Evolutionary conservation across 768 basidiomycete genomes (phyloP), one percentile per base, ranked within the genome.

Genomic region (Cystoderma amianthinum): DNA sequence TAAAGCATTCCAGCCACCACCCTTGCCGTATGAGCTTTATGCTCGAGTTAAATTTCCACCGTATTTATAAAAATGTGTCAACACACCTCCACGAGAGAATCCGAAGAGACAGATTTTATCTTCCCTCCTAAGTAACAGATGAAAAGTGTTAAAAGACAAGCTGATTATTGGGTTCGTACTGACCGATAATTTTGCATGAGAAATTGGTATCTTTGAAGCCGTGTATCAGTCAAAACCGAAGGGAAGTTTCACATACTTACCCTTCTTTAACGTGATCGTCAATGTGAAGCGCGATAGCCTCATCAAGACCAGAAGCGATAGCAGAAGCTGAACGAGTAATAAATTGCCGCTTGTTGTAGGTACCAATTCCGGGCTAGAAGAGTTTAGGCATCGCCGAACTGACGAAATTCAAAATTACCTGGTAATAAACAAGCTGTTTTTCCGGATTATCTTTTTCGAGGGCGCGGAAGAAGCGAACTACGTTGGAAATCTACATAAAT

Each of bases 401-500:
- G 13, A 5, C 9, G 18, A 19, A 15, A 18, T 36, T 11, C n/a
- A 18, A 9, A 10, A 19, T 5, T 37, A 58, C 62, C 51, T 67
- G 65, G 39, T 67, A 65, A 36, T 65, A 64, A 5, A 61, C 59
- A 21, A 67, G 18, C 43, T 70, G 68, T 5, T 60, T 58, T 1
- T 52, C 49, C 1, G 47, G 54, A 30, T 55, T 49, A 41, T 66
- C 63, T 44, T 69, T 70, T 45, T 50, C 59, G 35, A 70, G 48
- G 36, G 60, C 48, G 10, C 54, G 55, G 48, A 65, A 64, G 35
- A 70, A 48, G 18, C 61, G 58, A 33, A 68, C 57, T 20, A 70
- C 57, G 45, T 67, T 70, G 4, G 68, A 65, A 43, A 68, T 67
- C 65, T 70, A 44, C n/a, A n/a, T n/a, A n/a, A n/a, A n/a, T n/a